Evolutionary conservation across 2,329 filamentous ascomycete genomes (phyloP), one percentile per base, ranked within the genome.

Genomic region (Rutstroemia sydowiana): DNA sequence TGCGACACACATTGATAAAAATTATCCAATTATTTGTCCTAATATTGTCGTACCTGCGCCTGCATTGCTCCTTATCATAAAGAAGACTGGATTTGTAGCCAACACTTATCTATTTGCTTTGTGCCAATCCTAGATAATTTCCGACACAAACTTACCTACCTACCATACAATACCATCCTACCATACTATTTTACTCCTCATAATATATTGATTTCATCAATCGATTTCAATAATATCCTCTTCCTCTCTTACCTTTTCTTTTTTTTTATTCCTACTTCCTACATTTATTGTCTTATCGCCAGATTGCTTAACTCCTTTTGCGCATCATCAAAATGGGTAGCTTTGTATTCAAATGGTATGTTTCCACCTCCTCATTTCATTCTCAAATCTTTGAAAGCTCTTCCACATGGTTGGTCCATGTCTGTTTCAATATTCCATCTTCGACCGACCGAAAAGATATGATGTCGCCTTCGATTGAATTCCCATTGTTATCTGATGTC

Each of bases 271-370:
- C 18, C 10, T 36, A 18, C 28, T 11, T 32, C 32, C 36, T 26
- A 20, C 40, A 37, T 52, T 16, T 23, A 21, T 32, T 20, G 16
- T n/a, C 42, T 28, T 40, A 14, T 45, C 21, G 6, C 31, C 30
- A 16, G 16, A 30, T 30, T 36, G 39, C 31, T 37, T 13, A 56
- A 30, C 36, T 36, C 36, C 16, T 30, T 36, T 45, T 37, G 45
- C 32, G n/a, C 41, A 39, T 45, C 55, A 63, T n/a, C n/a, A n/a
- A 45, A 20, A 69, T 68, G 66, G 66, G 66, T 45, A 66, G 57
- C 55, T 69, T 68, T 52, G 57, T 68, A 40, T 69, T 69, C 57
- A 66, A 63, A 54, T 69, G 67, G 67, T 68, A 59, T 37, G 63
- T 59, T 41, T 4, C 5, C 31, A 14, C 8, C 18, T 13, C 39